A percentile compares a stretch with the other conserved stretches of the same genome.
phyloP scores from a whole-genome alignment of 2,329 filamentous ascomycete genomes.

The Mycocentrospora acerina region DNA sequence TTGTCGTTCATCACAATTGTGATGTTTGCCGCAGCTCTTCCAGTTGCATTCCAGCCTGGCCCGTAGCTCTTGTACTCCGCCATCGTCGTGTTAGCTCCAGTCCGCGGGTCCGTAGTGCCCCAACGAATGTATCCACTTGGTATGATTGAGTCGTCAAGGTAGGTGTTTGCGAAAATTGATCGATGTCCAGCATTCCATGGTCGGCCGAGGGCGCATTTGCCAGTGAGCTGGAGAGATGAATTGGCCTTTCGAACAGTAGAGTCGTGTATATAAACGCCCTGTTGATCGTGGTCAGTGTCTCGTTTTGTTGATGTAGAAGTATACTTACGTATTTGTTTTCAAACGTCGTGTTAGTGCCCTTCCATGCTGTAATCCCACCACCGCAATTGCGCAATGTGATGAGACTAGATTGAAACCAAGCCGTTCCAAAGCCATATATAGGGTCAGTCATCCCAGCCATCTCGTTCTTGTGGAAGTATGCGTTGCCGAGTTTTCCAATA shows the following conservation, averaged over 20 bases:
- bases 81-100: constrained; percentile 52
- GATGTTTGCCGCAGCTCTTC: constrained; percentile 45
- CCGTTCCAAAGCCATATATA: constrained; percentile 67
- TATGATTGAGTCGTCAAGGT: constrained; percentile 57
- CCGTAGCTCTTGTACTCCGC: constrained; percentile 57
- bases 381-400: constrained; percentile 62
- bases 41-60: constrained; percentile 56
- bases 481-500: constrained; percentile 66
- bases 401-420: constrained; percentile 58
- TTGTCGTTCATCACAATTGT: constrained; percentile 50
- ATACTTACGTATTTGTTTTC: constrained; percentile 58
- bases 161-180: constrained; percentile 58
- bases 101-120: constrained; percentile 46
- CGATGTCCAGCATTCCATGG: constrained; percentile 63
- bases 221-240: constrained; percentile 37
- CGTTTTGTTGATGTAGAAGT: neutral
- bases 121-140: constrained; percentile 59
- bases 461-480: constrained; percentile 62
- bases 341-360: constrained; percentile 66
- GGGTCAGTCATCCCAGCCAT: constrained; percentile 69
- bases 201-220: constrained; percentile 60
- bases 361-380: constrained; percentile 70
- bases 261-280: constrained; percentile 63
- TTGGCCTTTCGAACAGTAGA: constrained; percentile 60
- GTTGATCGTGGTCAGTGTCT: neutral